Base-by-base conservation (phyloP, 1,284 basidiomycete species). In the Ustilago curta region DNA sequence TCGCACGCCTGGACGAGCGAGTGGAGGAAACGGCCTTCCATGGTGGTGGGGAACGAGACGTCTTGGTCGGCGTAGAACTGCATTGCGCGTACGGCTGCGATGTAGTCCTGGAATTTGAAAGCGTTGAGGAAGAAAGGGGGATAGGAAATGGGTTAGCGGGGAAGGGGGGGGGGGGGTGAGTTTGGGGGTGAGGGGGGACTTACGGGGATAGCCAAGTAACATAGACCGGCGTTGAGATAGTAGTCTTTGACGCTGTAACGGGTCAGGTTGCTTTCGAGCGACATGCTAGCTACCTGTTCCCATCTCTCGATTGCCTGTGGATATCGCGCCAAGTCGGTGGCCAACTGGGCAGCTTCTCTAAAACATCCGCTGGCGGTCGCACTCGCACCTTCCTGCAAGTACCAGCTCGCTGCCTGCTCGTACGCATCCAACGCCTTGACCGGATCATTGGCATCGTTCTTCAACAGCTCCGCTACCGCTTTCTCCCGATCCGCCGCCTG, bases 171-270 rank as follows among this genome's bases (percentile, higher is more conserved):
- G 48, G 35, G 14, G 54, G 21, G 48, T n/a, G n/a, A n/a, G n/a
- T n/a, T n/a, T n/a, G n/a, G n/a, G n/a, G n/a, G n/a, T n/a, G n/a
- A n/a, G n/a, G 18, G 4, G 5, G 12, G 1, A 87, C 90, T 79
- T 86, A 95, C 95, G 68, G 89, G 89, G 88, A 93, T 92, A 19
- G 95, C 96, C 59, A 98, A 88, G 42, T 93, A 93, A 84, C 96
- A 99, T 27, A 99, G 87, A 35, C 90, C 91, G 2, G 95, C 90
- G 78, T 91, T 90, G 47, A 99, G 88, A 91, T 94, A 98, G 85
- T 97, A 97, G 82, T 99, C 96, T 87, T 98, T 99, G 79, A 98
- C 96, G 73, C 93, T 95, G 87, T 97, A 99, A 86, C 94, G 94
- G n/a, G 97, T 99, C 78, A 99, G 87, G 19, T 91, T 88, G 55